These are phyloP conservation scores for Lenwebbia sp. DNA, from an alignment of 345 rosid species.

Conservation along the genomic window DNA sequence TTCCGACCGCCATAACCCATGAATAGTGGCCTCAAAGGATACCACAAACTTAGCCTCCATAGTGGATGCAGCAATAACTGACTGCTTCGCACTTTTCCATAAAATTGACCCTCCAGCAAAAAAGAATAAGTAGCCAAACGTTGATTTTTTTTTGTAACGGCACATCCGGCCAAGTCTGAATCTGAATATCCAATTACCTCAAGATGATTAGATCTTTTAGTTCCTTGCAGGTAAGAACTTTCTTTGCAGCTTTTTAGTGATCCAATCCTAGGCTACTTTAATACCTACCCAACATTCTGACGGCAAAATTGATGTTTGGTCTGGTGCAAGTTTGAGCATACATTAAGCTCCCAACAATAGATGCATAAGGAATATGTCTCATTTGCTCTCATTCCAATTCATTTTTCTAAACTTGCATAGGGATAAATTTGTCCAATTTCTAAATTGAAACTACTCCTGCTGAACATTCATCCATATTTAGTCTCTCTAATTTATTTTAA, in stretches of 20 bases:
- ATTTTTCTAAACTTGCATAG: neutral
- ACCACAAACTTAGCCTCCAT: slow-evolving; percentile 1
- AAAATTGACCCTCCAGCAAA: neutral
- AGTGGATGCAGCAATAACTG: neutral
- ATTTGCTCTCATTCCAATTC: neutral
- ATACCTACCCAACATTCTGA: neutral
- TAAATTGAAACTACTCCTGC: neutral
- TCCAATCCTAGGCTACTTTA: neutral
- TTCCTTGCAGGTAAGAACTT: neutral
- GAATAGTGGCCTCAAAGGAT: slow-evolving; percentile 1
- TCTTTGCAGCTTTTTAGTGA: neutral
- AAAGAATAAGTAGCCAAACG: neutral
- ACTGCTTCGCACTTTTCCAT: slow-evolving; percentile 1
- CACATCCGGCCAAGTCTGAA: neutral
- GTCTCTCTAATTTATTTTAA: no score
- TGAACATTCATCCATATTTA: no score
- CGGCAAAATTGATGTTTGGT: neutral
- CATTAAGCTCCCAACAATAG: neutral
- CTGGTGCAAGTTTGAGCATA: neutral
- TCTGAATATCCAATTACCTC: neutral
- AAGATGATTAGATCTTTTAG: neutral
- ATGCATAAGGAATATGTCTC: neutral
- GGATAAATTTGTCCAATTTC: neutral
- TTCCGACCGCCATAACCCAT: neutral
- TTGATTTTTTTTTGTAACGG: no score